Evolutionary conservation across 2,329 filamentous ascomycete genomes (phyloP).

Genomic region (Didymella arachidicola): DNA sequence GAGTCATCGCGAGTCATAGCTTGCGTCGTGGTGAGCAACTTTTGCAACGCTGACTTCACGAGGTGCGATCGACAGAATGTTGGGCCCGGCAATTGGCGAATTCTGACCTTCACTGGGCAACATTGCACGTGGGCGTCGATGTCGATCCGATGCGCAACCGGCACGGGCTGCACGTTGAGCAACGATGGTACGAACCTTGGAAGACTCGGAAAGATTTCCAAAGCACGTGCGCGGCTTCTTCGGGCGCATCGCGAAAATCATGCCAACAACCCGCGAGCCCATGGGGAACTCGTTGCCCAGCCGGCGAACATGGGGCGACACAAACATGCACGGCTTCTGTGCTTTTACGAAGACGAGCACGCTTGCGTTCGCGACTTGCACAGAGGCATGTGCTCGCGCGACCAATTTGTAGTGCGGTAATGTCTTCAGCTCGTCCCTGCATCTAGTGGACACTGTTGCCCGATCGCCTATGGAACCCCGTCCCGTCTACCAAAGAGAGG

Average conservation of each 20-base stretch:
- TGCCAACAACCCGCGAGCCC: conserved; percentile 6
- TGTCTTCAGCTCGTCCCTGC: conserved; percentile 10
- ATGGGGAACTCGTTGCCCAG: conserved; percentile 6
- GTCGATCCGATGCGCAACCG: conserved; percentile 8
- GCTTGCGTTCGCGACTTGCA: background rate
- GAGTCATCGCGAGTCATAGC: conserved; percentile 13
- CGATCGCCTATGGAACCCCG: background rate
- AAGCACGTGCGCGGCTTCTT: conserved; percentile 3
- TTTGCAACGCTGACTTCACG: background rate
- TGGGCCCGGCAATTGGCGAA: background rate
- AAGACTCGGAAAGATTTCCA: conserved; percentile 1
- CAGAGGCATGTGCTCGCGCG: background rate
- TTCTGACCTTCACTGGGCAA: conserved; percentile 4
- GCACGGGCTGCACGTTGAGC: background rate
- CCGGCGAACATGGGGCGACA: background rate
- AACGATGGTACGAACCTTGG: background rate
- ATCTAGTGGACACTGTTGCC: conserved; percentile 6
- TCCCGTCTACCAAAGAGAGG: conserved; percentile 3
- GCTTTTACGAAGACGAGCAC: background rate
- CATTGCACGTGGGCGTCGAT: conserved; percentile 7
- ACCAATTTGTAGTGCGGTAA: background rate
- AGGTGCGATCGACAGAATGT: conserved; percentile 10
- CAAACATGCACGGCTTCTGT: background rate
- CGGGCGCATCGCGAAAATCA: conserved; percentile 2
- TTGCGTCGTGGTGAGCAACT: background rate